Percentiles rank a stretch among this genome's conserved stretches.
Evolutionary conservation across 2,329 filamentous ascomycete genomes (phyloP).

Genomic region (Neoscytalidium dimidiatum): DNA sequence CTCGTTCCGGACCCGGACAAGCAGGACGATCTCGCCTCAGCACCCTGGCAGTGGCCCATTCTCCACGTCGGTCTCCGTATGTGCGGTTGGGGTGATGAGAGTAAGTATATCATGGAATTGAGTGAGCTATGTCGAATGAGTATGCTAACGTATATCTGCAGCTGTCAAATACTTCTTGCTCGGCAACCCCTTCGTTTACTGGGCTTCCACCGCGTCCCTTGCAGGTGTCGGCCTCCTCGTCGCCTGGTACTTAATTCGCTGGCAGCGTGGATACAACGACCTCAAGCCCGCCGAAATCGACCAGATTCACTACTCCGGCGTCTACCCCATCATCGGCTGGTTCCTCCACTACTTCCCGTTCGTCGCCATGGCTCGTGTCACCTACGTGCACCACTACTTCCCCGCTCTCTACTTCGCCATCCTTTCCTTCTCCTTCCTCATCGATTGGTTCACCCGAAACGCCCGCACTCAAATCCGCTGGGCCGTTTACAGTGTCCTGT

Average conservation of each 20-base stretch:
- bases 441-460: conserved; percentile 78
- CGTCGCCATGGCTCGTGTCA: conserved; percentile 96
- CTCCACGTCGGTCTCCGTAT: conserved; percentile 94
- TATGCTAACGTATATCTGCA: background rate
- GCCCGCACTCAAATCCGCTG: conserved; percentile 65
- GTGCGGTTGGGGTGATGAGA: conserved; percentile 96
- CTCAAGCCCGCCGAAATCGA: conserved; percentile 80
- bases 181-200: conserved; percentile 94
- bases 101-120: conserved; percentile 30
- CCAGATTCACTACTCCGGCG: conserved; percentile 87
- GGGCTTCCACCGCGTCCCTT: conserved; percentile 83
- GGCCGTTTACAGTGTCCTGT: conserved; percentile 72
- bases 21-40: conserved; percentile 94
- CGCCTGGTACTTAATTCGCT: conserved; percentile 84
- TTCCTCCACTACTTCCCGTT: conserved; percentile 96
- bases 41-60: conserved; percentile 98
- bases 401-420: conserved; percentile 98
- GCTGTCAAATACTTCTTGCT: conserved; percentile 93
- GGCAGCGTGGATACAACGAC: conserved; percentile 92
- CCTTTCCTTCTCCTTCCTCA: conserved; percentile 80
- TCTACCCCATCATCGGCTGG: conserved; percentile 94
- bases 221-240: conserved; percentile 72
- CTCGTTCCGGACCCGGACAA: conserved; percentile 97
- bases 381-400: conserved; percentile 99
- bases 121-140: conserved; percentile 45